Evolutionary conservation across 805 yeast species (phyloP).

Genomic region (Suhomyces pyralidae): DNA sequence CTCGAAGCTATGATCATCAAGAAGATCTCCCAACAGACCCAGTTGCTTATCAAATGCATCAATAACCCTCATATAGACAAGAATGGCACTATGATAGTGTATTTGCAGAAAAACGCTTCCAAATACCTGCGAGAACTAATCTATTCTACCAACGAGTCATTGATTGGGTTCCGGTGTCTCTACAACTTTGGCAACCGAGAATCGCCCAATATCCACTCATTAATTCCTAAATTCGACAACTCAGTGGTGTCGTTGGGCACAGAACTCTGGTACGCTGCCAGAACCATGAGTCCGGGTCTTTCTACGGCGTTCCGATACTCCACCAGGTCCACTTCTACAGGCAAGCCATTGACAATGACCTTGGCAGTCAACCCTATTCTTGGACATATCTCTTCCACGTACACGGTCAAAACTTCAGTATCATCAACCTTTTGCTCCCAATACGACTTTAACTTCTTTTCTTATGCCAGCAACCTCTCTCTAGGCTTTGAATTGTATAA

Average conservation of each 20-base stretch:
- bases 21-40: conserved; percentile 56
- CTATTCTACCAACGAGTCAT: conserved; percentile 78
- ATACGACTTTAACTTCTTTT: conserved; percentile 86
- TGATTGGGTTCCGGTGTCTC: conserved; percentile 76
- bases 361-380: conserved; percentile 82
- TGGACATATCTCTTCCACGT: conserved; percentile 86
- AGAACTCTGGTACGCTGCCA: conserved; percentile 85
- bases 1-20: conserved; percentile 84
- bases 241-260: conserved; percentile 74
- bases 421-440: conserved; percentile 76
- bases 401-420: conserved; percentile 75
- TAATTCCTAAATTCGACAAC: conserved; percentile 46
- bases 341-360: conserved; percentile 87
- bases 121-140: conserved; percentile 68
- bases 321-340: conserved; percentile 80
- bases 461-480: conserved; percentile 82
- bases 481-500: conserved; percentile 86
- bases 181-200: conserved; percentile 52
- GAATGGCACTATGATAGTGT: conserved; percentile 60
- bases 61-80: conserved; percentile 58
- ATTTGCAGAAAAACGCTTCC: conserved; percentile 65
- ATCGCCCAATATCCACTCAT: conserved; percentile 3
- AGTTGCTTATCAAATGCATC: conserved; percentile 69
- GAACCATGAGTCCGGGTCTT: conserved; percentile 83
- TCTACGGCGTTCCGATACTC: conserved; percentile 83